A percentile compares a stretch with the other conserved stretches of the same genome.
Conservation (phyloP, 202 grass and related monocot genomes). For the Digitaria exilis region DNA sequence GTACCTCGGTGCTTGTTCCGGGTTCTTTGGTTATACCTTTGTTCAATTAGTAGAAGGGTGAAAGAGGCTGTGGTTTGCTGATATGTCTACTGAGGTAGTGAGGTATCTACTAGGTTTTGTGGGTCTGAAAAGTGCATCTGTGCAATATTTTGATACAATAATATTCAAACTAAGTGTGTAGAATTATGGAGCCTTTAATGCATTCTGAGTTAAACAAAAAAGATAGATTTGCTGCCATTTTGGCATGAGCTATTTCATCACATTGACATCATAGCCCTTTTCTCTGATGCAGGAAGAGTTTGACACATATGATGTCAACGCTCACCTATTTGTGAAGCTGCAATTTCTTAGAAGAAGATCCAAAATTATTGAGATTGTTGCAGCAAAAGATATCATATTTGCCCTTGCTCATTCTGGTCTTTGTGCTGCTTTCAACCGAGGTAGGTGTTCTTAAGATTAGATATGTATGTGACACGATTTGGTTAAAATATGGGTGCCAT, state of each 20-base stretch:
- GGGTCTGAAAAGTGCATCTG: not conserved
- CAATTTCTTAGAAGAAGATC: conserved; percentile 93
- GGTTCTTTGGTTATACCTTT: not conserved
- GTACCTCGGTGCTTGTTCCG: not conserved
- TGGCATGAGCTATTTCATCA: not conserved
- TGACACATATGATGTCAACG: conserved; percentile 89
- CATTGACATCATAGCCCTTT: conserved; percentile 23
- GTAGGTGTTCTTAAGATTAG: conserved; percentile 48
- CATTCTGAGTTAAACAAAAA: not conserved
- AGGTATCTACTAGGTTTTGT: not conserved
- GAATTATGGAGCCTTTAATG: not conserved
- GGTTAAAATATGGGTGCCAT: conserved; percentile 4
- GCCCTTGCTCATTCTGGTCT: conserved; percentile 93
- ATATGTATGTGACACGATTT: not conserved
- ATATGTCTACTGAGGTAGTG: not conserved
- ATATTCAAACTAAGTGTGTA: not conserved
- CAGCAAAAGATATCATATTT: conserved; percentile 98
- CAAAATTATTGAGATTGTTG: conserved; percentile 97
- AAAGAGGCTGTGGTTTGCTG: not conserved
- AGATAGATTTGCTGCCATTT: conserved; percentile 7
- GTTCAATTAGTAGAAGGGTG: conserved; percentile 15
- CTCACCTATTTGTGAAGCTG: conserved; percentile 86
- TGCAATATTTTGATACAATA: not conserved
- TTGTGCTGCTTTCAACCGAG: conserved; percentile 93
- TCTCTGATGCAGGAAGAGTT: conserved; percentile 77